Evolutionary conservation across 1,284 basidiomycete species (phyloP).

Genomic region (Lentinula novae-zelandiae): DNA sequence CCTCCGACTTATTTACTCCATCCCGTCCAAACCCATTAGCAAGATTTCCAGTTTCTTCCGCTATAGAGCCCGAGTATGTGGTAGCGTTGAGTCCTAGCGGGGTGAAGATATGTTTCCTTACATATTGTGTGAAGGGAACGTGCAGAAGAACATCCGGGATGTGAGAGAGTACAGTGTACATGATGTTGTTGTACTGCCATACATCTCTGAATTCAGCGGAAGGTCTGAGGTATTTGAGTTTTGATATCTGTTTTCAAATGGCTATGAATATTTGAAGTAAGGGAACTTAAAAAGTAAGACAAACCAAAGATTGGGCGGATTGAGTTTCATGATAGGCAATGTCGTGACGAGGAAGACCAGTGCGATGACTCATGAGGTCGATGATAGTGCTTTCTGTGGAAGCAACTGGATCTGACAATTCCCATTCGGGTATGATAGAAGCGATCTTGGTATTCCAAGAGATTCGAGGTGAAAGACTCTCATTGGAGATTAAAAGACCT

Average conservation of each 20-base stretch:
- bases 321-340: slow-evolving; percentile 5
- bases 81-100: slow-evolving; percentile 20
- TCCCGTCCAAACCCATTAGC: slow-evolving; percentile 17
- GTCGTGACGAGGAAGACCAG: slow-evolving; percentile 22
- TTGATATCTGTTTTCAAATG: neutral
- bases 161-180: slow-evolving; percentile 19
- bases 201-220: neutral
- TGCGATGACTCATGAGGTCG: slow-evolving; percentile 26
- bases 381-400: slow-evolving; percentile 19
- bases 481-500: slow-evolving; percentile 24
- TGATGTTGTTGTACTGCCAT: slow-evolving; percentile 21
- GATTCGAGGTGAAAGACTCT: slow-evolving; percentile 21
- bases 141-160: slow-evolving; percentile 17
- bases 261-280: neutral
- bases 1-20: slow-evolving; percentile 13
- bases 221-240: neutral
- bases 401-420: slow-evolving; percentile 20
- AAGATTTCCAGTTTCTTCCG: slow-evolving; percentile 17
- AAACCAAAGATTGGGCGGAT: neutral
- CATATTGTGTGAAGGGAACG: slow-evolving; percentile 18
- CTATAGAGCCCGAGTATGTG: slow-evolving; percentile 18
- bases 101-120: slow-evolving; percentile 20
- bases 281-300: neutral
- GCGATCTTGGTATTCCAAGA: slow-evolving; percentile 23
- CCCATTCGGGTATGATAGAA: slow-evolving; percentile 21